Evolutionary conservation across 441 rosid species (phyloP).

Genomic region (Erysimum cheiri): DNA sequence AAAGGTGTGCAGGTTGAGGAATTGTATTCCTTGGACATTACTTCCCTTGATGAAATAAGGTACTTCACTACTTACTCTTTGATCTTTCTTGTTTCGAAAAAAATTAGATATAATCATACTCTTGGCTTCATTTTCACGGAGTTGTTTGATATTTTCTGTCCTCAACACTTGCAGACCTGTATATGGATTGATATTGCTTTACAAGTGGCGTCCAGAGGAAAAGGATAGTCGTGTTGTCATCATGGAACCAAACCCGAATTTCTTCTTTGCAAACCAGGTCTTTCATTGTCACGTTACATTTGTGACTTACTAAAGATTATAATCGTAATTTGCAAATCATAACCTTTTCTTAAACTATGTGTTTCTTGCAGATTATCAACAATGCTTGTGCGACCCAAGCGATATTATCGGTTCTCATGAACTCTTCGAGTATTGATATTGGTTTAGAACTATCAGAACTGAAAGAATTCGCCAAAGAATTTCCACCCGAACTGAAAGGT

Average conservation of each 20-base stretch:
- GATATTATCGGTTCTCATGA: conserved; percentile 45
- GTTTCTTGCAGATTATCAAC: conserved; percentile 45
- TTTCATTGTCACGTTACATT: not conserved
- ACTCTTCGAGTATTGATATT: conserved; percentile 41
- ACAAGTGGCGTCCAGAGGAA: conserved; percentile 51
- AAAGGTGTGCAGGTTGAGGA: conserved; percentile 47
- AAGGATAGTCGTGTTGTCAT: conserved; percentile 44
- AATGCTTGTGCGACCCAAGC: conserved; percentile 47
- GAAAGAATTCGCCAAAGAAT: conserved; percentile 42
- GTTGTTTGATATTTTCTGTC: conserved; percentile 10
- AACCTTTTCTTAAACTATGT: not conserved
- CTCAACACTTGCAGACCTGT: conserved; percentile 42
- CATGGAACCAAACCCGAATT: conserved; percentile 46
- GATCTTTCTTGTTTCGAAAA: not conserved
- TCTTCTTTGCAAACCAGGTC: conserved; percentile 51
- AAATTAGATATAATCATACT: not conserved
- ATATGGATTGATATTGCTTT: conserved; percentile 46
- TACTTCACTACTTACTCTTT: not conserved
- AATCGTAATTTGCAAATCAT: not conserved
- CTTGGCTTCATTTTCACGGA: not conserved
- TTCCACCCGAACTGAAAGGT: conserved; percentile 49
- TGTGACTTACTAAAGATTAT: not conserved
- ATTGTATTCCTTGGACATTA: conserved; percentile 40
- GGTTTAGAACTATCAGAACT: conserved; percentile 43
- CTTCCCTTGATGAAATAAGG: conserved; percentile 40